Conservation (phyloP, 2,329 filamentous ascomycete species). For the Aspergillus caelatus region DNA sequence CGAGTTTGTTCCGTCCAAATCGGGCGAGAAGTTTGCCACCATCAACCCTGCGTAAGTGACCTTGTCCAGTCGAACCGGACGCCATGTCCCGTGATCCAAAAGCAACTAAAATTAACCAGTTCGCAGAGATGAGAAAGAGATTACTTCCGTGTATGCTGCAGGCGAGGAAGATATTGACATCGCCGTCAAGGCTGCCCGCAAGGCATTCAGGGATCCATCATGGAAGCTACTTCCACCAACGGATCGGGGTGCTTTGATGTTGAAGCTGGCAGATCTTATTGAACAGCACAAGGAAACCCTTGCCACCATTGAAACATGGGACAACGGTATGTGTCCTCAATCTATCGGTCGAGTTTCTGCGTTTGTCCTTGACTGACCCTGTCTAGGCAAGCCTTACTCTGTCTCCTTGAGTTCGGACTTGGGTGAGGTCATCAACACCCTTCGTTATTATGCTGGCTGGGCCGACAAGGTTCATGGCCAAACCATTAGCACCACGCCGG, state of each 20-base stretch:
- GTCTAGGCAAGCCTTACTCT: slow-evolving; percentile 46
- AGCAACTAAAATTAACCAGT: slow-evolving; percentile 18
- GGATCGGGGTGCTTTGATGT: slow-evolving; percentile 68
- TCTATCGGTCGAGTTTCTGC: not conserved
- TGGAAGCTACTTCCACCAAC: slow-evolving; percentile 47
- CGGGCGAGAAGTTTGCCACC: slow-evolving; percentile 64
- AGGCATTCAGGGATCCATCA: slow-evolving; percentile 38
- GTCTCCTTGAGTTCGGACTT: slow-evolving; percentile 68
- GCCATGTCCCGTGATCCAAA: not conserved
- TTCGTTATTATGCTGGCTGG: slow-evolving; percentile 89
- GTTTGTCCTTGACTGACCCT: slow-evolving; percentile 10
- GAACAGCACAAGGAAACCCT: slow-evolving; percentile 65
- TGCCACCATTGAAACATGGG: slow-evolving; percentile 73
- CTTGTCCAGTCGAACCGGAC: not conserved
- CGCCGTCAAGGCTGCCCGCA: slow-evolving; percentile 37
- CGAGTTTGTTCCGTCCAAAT: slow-evolving; percentile 71
- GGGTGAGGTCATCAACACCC: slow-evolving; percentile 64
- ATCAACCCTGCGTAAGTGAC: slow-evolving; percentile 64
- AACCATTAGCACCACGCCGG: slow-evolving; percentile 61
- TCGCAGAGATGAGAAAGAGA: slow-evolving; percentile 65
- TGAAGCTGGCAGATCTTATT: slow-evolving; percentile 70
- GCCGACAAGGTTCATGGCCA: slow-evolving; percentile 91
- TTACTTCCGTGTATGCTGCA: slow-evolving; percentile 69
- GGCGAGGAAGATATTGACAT: slow-evolving; percentile 37
- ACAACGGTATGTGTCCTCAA: slow-evolving; percentile 61